Base-by-base conservation (phyloP, 148 eudicot genomes). In the Cornus kousa region DNA sequence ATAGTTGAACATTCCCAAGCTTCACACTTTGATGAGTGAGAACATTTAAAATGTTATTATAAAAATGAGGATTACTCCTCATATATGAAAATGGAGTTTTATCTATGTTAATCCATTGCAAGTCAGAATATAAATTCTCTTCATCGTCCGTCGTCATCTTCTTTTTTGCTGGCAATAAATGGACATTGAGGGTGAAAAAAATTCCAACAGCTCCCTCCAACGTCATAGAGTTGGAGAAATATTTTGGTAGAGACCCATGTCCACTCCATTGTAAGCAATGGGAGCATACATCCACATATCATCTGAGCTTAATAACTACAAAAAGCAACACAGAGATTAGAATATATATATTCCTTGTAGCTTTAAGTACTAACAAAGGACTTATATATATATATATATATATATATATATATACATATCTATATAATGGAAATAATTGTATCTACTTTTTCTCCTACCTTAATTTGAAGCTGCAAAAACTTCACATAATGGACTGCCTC, bases 241-340 rank as follows among this genome's bases (percentile, higher is more conserved):
- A 73, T 80, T 82, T 64, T 74, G 76, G 78, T 87, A 86, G 67
- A 86, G 84, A 48, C 86, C 87, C 35, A 87, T 84, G 46, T 91
- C 93, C 70, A 87, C 78, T 75, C 95, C 95, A 79, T 85, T 93
- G 84, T 89, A 89, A 70, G 95, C 95, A 19, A 90, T 80, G 0
- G 95, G 94, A 31, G 95, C 90, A 77, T 79, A 91, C 92, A 90
- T 91, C 94, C 94, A 90, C 83, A 86, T 46, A 2, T 93, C 95
- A 78, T 91, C 97, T 0, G 94, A 91, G 86, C 95, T 93, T 81
- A 91, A 73, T 66, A 93, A 68, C 95, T 93, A 79, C 84, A 82
- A 70, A 17, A 20, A 9, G n/a, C 28, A 28, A 28, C 28, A 28
- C 28, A 28, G 1, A 28, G 28, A 28, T 28, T 28, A 28, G 28